phyloP scores from a whole-genome alignment of 1,139 yeast genomes.

The Saccharomyces pastorianus region DNA sequence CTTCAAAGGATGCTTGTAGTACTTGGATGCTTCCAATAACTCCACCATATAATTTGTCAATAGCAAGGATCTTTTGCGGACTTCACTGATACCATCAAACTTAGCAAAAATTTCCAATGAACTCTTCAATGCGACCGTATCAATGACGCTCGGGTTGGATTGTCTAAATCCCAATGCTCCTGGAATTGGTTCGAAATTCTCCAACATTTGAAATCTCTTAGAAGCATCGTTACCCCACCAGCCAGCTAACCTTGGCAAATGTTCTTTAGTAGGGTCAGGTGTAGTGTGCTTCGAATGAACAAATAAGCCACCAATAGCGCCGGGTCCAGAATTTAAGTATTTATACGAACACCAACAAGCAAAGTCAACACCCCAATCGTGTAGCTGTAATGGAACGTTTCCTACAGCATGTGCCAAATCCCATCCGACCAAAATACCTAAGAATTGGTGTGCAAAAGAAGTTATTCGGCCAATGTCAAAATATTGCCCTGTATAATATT shows the following conservation, averaged over 20 bases:
- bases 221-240: conserved; percentile 90
- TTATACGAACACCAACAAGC: conserved; percentile 94
- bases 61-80: conserved; percentile 49
- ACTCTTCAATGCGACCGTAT: conserved; percentile 61
- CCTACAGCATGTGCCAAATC: conserved; percentile 95
- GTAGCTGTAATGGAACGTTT: conserved; percentile 65
- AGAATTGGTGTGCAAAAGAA: conserved; percentile 40
- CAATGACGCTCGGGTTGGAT: conserved; percentile 83
- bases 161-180: conserved; percentile 85
- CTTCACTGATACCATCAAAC: conserved; percentile 54
- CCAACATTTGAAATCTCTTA: conserved; percentile 73
- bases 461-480: conserved; percentile 72
- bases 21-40: conserved; percentile 39
- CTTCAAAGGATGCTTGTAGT: conserved; percentile 35
- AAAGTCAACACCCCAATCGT: conserved; percentile 86
- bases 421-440: conserved; percentile 72
- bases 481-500: conserved; percentile 83
- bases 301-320: conserved; percentile 78
- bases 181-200: conserved; percentile 65
- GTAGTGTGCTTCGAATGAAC: conserved; percentile 50
- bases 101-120: conserved; percentile 54
- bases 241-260: conserved; percentile 72
- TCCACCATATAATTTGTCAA: conserved; percentile 53
- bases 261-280: conserved; percentile 32
- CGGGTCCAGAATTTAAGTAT: conserved; percentile 87